Evolutionary conservation across 2,329 filamentous ascomycete genomes (phyloP).

Genomic region (Coleophoma cylindrospora): DNA sequence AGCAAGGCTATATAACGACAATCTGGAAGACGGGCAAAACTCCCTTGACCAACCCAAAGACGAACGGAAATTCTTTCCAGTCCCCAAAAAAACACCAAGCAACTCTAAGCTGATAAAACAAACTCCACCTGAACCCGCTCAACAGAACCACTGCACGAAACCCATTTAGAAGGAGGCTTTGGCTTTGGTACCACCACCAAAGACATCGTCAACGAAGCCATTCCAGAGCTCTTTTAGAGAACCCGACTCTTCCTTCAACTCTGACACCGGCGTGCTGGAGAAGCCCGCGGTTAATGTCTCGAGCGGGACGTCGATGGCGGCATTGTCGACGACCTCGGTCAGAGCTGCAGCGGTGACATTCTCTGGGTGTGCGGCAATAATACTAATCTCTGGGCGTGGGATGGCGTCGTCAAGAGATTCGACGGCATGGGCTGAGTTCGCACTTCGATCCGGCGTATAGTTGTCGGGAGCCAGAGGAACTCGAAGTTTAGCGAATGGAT

Average conservation of each 20-base stretch:
- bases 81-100: neutral
- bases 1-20: too few species aligned
- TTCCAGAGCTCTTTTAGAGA: conserved; percentile 52
- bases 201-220: conserved; percentile 49
- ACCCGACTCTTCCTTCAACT: conserved; percentile 29
- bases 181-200: conserved; percentile 13
- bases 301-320: conserved; percentile 43
- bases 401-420: conserved; percentile 38
- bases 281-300: conserved; percentile 40
- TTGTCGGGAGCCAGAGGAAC: conserved; percentile 58
- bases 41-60: too few species aligned
- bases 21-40: too few species aligned
- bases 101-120: neutral
- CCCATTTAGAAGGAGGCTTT: neutral
- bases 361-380: conserved; percentile 53
- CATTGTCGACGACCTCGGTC: conserved; percentile 50
- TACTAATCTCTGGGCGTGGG: conserved; percentile 40
- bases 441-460: conserved; percentile 30
- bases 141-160: neutral
- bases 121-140: neutral
- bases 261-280: conserved; percentile 27
- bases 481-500: conserved; percentile 37
- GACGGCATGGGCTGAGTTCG: conserved; percentile 32
- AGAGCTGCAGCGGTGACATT: conserved; percentile 45
- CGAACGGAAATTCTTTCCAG: too few species aligned